phyloP scores from a whole-genome alignment of 768 basidiomycete species.

The Amanita rubescens region DNA sequence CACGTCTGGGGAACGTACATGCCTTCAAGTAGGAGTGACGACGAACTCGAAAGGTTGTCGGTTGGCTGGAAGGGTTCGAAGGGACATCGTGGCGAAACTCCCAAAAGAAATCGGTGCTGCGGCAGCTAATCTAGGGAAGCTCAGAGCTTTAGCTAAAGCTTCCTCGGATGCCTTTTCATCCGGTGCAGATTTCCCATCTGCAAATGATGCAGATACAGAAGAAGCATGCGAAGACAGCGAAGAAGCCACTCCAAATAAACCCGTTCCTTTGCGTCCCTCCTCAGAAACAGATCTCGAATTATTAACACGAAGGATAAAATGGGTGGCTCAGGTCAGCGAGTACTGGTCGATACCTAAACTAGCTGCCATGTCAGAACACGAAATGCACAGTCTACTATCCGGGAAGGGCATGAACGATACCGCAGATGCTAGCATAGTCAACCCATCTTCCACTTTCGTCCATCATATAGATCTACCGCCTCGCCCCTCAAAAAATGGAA shows the following conservation, averaged over 20 bases:
- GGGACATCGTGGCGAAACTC: conserved; percentile 75
- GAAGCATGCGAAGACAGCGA: conserved; percentile 48
- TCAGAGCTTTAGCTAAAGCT: conserved; percentile 51
- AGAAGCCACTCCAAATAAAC: conserved; percentile 58
- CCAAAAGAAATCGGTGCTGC: conserved; percentile 70
- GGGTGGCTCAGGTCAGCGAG: conserved; percentile 94
- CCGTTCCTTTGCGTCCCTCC: conserved; percentile 30
- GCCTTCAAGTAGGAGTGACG: conserved; percentile 75
- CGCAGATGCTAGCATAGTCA: neutral
- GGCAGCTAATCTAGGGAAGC: conserved; percentile 60
- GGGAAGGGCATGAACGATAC: conserved; percentile 19
- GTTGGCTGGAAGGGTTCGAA: conserved; percentile 66
- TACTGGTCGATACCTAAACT: conserved; percentile 86
- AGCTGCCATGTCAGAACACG: conserved; percentile 54
- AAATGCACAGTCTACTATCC: conserved; percentile 60
- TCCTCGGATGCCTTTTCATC: conserved; percentile 1
- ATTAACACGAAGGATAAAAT: conserved; percentile 69
- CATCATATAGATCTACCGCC: conserved; percentile 5
- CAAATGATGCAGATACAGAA: conserved; percentile 23
- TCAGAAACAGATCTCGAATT: conserved; percentile 35
- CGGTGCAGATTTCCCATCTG: neutral
- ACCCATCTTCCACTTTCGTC: conserved; percentile 10
- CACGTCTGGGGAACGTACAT: conserved; percentile 33
- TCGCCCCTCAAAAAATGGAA: conserved; percentile 36
- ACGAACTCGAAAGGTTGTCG: conserved; percentile 92